Conservation (phyloP, 2,329 filamentous ascomycete species). For the Monosporascus sp. region DNA sequence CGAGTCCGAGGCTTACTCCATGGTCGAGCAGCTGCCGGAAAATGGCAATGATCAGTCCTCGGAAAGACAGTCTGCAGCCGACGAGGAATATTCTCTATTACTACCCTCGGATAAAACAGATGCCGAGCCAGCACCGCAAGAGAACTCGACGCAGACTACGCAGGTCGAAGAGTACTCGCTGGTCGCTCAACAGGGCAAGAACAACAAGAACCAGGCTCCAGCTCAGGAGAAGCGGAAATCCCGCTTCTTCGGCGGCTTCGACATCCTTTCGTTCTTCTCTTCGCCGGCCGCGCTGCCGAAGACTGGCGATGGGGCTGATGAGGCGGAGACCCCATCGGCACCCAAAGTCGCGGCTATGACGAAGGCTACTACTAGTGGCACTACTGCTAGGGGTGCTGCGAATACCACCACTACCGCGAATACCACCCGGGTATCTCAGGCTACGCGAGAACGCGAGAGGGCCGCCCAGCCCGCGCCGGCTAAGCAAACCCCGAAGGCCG, state of each 20-base stretch:
- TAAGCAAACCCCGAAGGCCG: conserved; percentile 14
- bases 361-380: not conserved
- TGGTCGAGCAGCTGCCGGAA: not conserved
- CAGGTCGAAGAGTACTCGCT: conserved; percentile 39
- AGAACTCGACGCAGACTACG: conserved; percentile 4
- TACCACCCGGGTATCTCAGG: not conserved
- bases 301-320: conserved; percentile 1
- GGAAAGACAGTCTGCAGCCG: not conserved
- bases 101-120: not conserved
- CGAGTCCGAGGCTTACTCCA: not conserved
- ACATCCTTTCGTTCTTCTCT: conserved; percentile 53
- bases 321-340: too few species aligned
- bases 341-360: not conserved
- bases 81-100: not conserved
- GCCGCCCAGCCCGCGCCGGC: conserved; percentile 8
- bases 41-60: not conserved
- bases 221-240: conserved; percentile 8
- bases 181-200: conserved; percentile 28
- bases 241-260: conserved; percentile 30
- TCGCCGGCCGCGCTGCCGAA: conserved; percentile 41
- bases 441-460: conserved; percentile 5
- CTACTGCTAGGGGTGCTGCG: not conserved
- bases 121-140: not conserved
- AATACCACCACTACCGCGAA: too few species aligned
- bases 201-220: conserved; percentile 11